Evolutionary conservation across 129 eudicot species (phyloP), one percentile per base, ranked within the genome.

Genomic region (Erigeron canadensis): DNA sequence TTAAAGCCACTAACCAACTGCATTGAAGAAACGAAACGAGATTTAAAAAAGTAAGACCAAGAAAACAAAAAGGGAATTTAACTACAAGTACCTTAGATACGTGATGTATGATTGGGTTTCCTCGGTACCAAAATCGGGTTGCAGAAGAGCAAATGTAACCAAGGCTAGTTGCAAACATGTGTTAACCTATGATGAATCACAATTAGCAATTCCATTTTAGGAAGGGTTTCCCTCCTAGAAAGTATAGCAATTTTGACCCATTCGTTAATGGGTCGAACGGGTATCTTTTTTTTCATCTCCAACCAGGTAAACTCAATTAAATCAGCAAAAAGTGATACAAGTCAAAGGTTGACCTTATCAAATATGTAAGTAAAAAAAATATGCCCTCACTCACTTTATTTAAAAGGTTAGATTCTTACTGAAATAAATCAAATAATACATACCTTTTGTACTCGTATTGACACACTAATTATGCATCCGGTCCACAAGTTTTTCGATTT

Each of bases 1-100:
- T 95, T 15, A 87, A 75, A 66, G 91, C 99, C 76, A 95, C 99
- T 43, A 90, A 71, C 96, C 97, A 95, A 53, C 99, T 95, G 86
- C 77, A 74, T 18, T n/a, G 6, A 2, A 55, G 6, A 2, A 55
- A 53, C 73, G 71, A 54, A 43, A 63, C 7, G 0, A 40, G 41
- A 18, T 21, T 23, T 12, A 10, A 40, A 28, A 28, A 62, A 37
- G 23, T 18, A 73, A 59, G 19, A 44, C 48, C 4, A 17, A 40
- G 13, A 16, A 10, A 58, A 28, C 15, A 42, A 43, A 4, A 18
- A 47, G 34, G 38, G 34, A 16, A 53, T 28, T 37, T 15, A 1
- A 22, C 10, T 62, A 60, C 15, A 58, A 8, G 46, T 81, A 89
- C 99, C 99, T 90, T 76, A 95, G 68, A 80, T 84, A 90, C 43